Percentiles rank a stretch among this genome's conserved stretches.
phyloP scores from a whole-genome alignment of 2,329 filamentous ascomycete genomes.

The Monosporascus sp. region DNA sequence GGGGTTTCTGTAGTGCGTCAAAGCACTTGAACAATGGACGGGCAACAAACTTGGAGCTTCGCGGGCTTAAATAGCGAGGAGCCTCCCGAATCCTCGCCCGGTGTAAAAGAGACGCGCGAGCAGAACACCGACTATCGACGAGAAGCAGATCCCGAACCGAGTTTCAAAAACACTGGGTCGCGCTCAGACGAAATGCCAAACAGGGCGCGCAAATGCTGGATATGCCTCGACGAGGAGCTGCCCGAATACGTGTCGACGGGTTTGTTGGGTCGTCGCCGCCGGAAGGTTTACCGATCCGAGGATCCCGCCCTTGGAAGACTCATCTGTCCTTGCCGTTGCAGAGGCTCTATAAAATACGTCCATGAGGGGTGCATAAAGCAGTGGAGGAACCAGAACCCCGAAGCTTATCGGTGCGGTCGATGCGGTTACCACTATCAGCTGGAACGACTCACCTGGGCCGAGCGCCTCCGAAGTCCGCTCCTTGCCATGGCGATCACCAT shows the following conservation, averaged over 20 bases:
- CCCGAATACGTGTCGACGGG: constrained; percentile 37
- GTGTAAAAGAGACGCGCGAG: constrained; percentile 1
- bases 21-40: background rate
- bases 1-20: too few relatives aligned
- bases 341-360: constrained; percentile 87
- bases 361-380: constrained; percentile 83
- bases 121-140: background rate
- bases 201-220: constrained; percentile 60
- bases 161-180: background rate
- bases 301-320: constrained; percentile 61
- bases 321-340: constrained; percentile 87
- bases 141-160: background rate
- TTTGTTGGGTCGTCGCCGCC: constrained; percentile 23
- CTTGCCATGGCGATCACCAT: constrained; percentile 68
- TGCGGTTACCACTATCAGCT: constrained; percentile 81
- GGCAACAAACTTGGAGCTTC: background rate
- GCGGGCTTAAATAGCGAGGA: background rate
- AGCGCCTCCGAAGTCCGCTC: constrained; percentile 60
- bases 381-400: constrained; percentile 72
- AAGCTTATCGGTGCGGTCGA: constrained; percentile 84
- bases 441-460: constrained; percentile 69
- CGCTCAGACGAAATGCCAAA: background rate
- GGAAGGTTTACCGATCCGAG: constrained; percentile 60
- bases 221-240: constrained; percentile 70
- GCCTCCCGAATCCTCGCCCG: constrained; percentile 28